Evolutionary conservation across 129 eudicot genomes (phyloP).

Genomic region (Chrysanthemum lavandulifolium): DNA sequence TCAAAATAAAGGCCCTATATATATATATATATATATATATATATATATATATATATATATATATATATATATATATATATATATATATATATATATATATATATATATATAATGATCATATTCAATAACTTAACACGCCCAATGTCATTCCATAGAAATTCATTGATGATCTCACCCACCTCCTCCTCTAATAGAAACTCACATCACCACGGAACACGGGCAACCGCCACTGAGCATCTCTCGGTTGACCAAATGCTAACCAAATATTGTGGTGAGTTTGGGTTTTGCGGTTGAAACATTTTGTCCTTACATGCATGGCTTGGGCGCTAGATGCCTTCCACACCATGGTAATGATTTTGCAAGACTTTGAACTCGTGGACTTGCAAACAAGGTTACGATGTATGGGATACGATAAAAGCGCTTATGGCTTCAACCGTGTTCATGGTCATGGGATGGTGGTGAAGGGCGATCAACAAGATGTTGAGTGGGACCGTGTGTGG

Average conservation of each 20-base stretch:
- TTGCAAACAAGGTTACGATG: slow-evolving; percentile 38
- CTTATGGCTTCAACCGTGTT: slow-evolving; percentile 54
- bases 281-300: slow-evolving; percentile 73
- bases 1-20: too few species aligned
- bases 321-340: slow-evolving; percentile 88
- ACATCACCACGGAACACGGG: slow-evolving; percentile 4
- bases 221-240: slow-evolving; percentile 36
- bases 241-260: slow-evolving; percentile 64
- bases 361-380: slow-evolving; percentile 80
- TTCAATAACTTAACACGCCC: background rate
- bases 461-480: slow-evolving; percentile 63
- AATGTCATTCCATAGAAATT: slow-evolving; percentile 12
- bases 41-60: too few species aligned
- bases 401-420: slow-evolving; percentile 30
- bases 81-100: too few species aligned
- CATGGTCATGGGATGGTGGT: slow-evolving; percentile 67
- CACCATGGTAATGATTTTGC: slow-evolving; percentile 87
- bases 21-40: too few species aligned
- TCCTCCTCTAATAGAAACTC: slow-evolving; percentile 22
- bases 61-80: too few species aligned
- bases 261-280: slow-evolving; percentile 86
- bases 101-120: background rate
- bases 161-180: slow-evolving; percentile 41
- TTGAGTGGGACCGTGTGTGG: slow-evolving; percentile 78
- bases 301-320: slow-evolving; percentile 63